phyloP scores from a whole-genome alignment of 192 early-diverging fungal genomes.

The Cladochytrium replicatum region DNA sequence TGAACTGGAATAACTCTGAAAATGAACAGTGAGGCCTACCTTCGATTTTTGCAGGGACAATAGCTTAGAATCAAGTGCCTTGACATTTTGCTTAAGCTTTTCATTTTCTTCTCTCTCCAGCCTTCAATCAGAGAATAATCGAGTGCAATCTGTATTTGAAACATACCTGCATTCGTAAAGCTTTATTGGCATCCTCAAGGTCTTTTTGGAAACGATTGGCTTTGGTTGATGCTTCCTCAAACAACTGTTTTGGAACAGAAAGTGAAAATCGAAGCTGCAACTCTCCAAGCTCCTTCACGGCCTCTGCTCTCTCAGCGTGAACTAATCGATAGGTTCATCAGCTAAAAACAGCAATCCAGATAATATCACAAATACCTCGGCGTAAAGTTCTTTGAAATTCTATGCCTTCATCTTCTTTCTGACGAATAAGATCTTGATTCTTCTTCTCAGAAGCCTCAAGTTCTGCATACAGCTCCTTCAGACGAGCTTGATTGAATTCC shows the following conservation, averaged over 20 bases:
- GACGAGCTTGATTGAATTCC: not conserved
- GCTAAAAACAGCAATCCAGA: too few relatives aligned
- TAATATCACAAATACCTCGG: slow-evolving; percentile 10
- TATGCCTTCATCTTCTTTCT: slow-evolving; percentile 22
- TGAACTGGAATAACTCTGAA: not conserved
- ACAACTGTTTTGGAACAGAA: too few relatives aligned
- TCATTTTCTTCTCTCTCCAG: slow-evolving; percentile 4
- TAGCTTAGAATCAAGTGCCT: slow-evolving; percentile 1
- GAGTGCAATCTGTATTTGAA: too few relatives aligned
- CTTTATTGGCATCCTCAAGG: too few relatives aligned
- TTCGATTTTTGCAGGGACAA: slow-evolving; percentile 1
- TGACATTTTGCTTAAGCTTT: slow-evolving; percentile 9
- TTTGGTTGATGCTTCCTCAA: too few relatives aligned
- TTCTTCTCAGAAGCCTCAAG: slow-evolving; percentile 19
- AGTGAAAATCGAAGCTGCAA: too few relatives aligned
- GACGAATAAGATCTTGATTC: slow-evolving; percentile 17
- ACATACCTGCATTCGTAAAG: too few relatives aligned
- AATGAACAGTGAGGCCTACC: slow-evolving; percentile 8
- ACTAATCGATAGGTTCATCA: too few relatives aligned
- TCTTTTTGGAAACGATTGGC: too few relatives aligned
- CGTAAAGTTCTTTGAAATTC: slow-evolving; percentile 15
- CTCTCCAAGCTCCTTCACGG: too few relatives aligned
- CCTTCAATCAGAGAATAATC: not conserved
- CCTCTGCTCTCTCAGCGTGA: too few relatives aligned
- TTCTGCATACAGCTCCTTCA: slow-evolving; percentile 20